Percentiles rank a stretch among this genome's conserved stretches.
phyloP scores from a whole-genome alignment of 495 filamentous ascomycete species.

The Letharia columbiana region DNA sequence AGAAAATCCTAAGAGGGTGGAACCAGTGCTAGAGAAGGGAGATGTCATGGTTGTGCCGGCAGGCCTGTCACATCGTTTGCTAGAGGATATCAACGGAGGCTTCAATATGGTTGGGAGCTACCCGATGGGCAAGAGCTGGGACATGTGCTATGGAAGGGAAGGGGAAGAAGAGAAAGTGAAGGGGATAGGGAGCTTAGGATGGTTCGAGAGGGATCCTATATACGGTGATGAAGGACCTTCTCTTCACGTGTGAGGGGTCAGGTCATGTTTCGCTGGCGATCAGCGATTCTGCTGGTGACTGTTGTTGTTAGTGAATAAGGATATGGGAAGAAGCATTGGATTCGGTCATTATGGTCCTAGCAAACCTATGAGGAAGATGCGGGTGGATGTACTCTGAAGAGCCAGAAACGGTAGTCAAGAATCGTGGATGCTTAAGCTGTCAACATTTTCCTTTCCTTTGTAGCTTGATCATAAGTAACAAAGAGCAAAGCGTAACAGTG shows the following conservation, averaged over 20 bases:
- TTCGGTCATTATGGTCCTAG: too few relatives aligned
- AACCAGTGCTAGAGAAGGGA: conserved; percentile 45
- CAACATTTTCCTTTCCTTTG: not conserved
- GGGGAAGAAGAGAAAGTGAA: conserved; percentile 44
- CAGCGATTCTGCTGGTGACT: not conserved
- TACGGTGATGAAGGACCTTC: conserved; percentile 50
- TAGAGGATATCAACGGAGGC: conserved; percentile 44
- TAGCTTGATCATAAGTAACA: not conserved
- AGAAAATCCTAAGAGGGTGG: conserved; percentile 48
- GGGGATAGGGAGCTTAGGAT: conserved; percentile 39
- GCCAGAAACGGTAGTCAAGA: not conserved
- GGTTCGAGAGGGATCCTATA: conserved; percentile 53
- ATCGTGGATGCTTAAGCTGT: not conserved
- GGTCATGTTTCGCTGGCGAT: not conserved
- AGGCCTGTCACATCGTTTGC: conserved; percentile 54
- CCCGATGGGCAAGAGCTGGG: conserved; percentile 49
- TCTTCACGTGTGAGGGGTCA: conserved; percentile 29
- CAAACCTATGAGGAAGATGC: not conserved
- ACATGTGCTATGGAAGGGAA: conserved; percentile 60
- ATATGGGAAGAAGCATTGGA: not conserved
- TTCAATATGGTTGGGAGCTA: conserved; percentile 65
- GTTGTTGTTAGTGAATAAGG: not conserved
- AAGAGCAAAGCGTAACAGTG: not conserved
- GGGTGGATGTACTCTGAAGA: not conserved
- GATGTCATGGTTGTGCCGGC: conserved; percentile 61